These are phyloP conservation scores for Trichoderma erinaceum DNA, from an alignment of 495 filamentous ascomycete species.

Conservation along the genomic window DNA sequence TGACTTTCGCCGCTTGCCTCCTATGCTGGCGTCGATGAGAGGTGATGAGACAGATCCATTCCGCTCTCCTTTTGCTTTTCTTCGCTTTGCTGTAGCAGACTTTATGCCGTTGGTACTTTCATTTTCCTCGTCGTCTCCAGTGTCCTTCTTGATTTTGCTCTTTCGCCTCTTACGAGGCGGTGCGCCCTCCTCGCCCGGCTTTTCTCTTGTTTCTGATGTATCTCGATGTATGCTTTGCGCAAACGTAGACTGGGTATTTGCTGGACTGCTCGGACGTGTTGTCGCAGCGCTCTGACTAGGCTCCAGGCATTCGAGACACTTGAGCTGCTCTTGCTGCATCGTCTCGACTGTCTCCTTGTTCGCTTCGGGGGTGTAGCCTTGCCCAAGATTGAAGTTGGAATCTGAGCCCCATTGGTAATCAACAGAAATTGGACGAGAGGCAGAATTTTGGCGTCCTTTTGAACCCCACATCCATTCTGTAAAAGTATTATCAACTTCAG, in stretches of 20 bases:
- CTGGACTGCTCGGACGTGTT: constrained; percentile 55
- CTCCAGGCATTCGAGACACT: constrained; percentile 49
- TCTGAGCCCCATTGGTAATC: constrained; percentile 62
- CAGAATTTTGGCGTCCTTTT: constrained; percentile 20
- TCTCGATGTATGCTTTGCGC: neutral
- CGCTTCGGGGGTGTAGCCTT: constrained; percentile 49
- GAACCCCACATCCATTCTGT: constrained; percentile 35
- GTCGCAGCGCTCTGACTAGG: constrained; percentile 46
- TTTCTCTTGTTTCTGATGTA: neutral
- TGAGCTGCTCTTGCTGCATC: constrained; percentile 46
- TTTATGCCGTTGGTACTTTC: constrained; percentile 6
- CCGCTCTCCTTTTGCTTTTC: constrained; percentile 19
- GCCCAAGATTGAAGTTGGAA: constrained; percentile 47
- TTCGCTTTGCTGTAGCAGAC: neutral
- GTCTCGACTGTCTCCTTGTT: constrained; percentile 52
- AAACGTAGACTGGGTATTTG: constrained; percentile 27
- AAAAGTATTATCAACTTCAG: constrained; percentile 26
- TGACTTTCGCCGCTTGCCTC: constrained; percentile 25
- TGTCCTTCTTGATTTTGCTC: constrained; percentile 33
- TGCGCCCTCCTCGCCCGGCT: constrained; percentile 17
- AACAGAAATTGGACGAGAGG: constrained; percentile 20
- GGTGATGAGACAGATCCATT: constrained; percentile 10
- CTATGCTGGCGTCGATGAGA: neutral
- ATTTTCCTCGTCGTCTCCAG: constrained; percentile 23
- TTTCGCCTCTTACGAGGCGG: constrained; percentile 42